A percentile compares a stretch with the other conserved stretches of the same genome.
Conservation (phyloP, 1,139 yeast species). For the Candida albicans region DNA sequence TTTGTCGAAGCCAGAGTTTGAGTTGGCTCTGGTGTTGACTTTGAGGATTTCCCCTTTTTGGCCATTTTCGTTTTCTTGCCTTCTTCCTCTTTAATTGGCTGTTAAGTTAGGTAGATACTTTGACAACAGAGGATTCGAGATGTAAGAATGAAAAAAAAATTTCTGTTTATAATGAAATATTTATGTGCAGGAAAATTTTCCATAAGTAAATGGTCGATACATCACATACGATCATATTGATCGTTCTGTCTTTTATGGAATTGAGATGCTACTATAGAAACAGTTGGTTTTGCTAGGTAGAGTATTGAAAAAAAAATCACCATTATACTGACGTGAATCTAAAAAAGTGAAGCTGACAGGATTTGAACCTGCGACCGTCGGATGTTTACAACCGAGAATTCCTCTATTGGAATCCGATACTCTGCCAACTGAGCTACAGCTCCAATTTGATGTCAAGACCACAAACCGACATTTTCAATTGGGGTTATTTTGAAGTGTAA, state of each 20-base stretch:
- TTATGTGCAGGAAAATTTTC: neutral
- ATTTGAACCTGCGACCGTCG: conserved; percentile 34
- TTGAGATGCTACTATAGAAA: too few relatives aligned
- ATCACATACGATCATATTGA: too few relatives aligned
- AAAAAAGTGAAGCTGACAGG: conserved; percentile 27
- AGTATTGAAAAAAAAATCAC: neutral
- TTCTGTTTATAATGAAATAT: neutral
- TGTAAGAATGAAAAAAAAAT: too few relatives aligned
- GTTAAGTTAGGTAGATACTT: too few relatives aligned
- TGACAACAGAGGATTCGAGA: too few relatives aligned
- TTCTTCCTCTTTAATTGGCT: too few relatives aligned
- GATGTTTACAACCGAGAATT: conserved; percentile 14
- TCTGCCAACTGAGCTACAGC: conserved; percentile 36
- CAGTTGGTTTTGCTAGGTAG: neutral
- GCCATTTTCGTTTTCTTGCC: conserved; percentile 9
- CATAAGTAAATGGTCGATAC: too few relatives aligned
- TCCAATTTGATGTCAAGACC: conserved; percentile 12
- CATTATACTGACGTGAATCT: neutral
- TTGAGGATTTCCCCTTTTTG: conserved; percentile 10
- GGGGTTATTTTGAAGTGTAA: too few relatives aligned
- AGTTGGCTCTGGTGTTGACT: conserved; percentile 8
- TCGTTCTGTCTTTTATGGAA: too few relatives aligned
- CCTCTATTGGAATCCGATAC: conserved; percentile 26
- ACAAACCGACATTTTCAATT: too few relatives aligned
- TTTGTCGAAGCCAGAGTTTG: neutral